phyloP scores from a whole-genome alignment of 2,329 filamentous ascomycete genomes.

The Aspergillus sp. region DNA sequence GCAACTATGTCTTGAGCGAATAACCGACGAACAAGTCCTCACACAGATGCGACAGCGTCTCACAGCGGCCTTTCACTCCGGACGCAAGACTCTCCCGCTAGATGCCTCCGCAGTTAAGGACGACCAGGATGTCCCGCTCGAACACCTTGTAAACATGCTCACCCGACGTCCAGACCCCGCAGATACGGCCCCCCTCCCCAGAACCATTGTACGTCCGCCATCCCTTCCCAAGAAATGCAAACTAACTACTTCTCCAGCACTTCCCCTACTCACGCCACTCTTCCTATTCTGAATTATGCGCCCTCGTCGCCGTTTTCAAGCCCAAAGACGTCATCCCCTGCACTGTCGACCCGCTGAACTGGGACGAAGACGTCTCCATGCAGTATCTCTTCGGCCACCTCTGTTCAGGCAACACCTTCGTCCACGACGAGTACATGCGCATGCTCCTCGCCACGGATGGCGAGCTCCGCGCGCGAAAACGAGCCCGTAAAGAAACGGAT shows the following conservation, averaged over 20 bases:
- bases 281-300: conserved; percentile 74
- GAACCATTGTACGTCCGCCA: conserved; percentile 31
- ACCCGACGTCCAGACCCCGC: conserved; percentile 18
- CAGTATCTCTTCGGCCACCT: conserved; percentile 66
- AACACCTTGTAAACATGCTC: conserved; percentile 33
- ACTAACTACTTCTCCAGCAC: conserved; percentile 29
- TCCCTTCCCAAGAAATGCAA: not conserved
- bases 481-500: conserved; percentile 8
- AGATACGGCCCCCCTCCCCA: not conserved
- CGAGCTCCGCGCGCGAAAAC: conserved; percentile 15
- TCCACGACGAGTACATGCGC: conserved; percentile 63
- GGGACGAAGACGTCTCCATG: conserved; percentile 65
- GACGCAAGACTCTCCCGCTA: conserved; percentile 34
- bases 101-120: conserved; percentile 36
- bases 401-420: conserved; percentile 61
- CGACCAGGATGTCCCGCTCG: conserved; percentile 36
- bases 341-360: conserved; percentile 63
- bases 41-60: conserved; percentile 30
- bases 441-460: conserved; percentile 24
- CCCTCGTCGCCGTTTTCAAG: conserved; percentile 64
- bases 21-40: conserved; percentile 27
- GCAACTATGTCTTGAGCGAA: conserved; percentile 47
- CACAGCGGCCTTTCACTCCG: conserved; percentile 30
- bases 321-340: conserved; percentile 81
- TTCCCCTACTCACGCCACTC: conserved; percentile 92